Conservation (phyloP, 2,329 filamentous ascomycete genomes). For the Ascochyta fabae region DNA sequence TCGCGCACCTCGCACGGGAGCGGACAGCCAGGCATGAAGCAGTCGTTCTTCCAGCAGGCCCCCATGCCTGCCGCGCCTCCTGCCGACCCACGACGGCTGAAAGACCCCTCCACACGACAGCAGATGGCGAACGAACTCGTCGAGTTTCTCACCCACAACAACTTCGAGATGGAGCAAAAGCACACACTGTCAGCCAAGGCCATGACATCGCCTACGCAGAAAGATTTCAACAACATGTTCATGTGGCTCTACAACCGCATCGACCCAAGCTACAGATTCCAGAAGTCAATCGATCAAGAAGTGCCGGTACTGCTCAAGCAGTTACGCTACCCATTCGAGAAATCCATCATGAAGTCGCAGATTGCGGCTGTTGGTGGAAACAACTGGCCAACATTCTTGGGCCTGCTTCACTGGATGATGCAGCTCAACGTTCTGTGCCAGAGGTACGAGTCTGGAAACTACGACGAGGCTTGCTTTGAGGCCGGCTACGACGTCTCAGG, state of each 20-base stretch:
- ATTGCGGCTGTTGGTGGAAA: conserved; percentile 93
- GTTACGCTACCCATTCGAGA: conserved; percentile 91
- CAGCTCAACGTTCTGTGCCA: conserved; percentile 94
- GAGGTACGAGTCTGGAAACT: conserved; percentile 76
- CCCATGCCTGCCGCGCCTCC: conserved; percentile 82
- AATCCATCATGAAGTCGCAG: conserved; percentile 94
- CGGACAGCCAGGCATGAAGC: conserved; percentile 72
- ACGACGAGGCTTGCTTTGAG: conserved; percentile 89
- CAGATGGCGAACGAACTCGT: conserved; percentile 87
- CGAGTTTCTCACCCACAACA: conserved; percentile 90
- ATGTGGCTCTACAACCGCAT: conserved; percentile 97
- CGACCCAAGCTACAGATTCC: conserved; percentile 90
- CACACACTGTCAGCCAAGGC: conserved; percentile 89
- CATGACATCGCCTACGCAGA: conserved; percentile 92
- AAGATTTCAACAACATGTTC: conserved; percentile 98
- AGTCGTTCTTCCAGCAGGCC: conserved; percentile 93
- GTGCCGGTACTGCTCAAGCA: conserved; percentile 92
- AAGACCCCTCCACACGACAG: conserved; percentile 78
- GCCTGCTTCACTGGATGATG: conserved; percentile 98
- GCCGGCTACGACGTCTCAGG: conserved; percentile 85
- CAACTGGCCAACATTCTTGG: conserved; percentile 95
- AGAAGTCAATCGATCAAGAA: conserved; percentile 94
- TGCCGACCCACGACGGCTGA: conserved; percentile 83
- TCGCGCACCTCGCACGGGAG: conserved; percentile 67
- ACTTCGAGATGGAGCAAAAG: conserved; percentile 98